Base-by-base conservation (phyloP, 2,329 filamentous ascomycete species). In the Rhytidhysteron rufulum region DNA sequence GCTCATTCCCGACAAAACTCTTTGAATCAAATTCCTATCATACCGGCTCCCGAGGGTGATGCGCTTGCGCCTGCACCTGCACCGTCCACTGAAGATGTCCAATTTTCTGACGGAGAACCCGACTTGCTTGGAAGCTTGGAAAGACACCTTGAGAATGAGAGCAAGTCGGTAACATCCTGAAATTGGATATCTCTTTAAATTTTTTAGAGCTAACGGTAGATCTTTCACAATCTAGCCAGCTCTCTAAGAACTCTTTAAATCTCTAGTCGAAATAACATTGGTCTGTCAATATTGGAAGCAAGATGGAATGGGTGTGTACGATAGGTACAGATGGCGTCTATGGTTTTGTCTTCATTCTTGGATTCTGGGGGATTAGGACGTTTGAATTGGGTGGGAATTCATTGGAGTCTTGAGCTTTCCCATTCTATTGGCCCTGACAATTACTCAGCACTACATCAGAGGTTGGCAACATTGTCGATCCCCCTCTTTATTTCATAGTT, bases 121-220 rank as follows among this genome's bases (percentile, higher is more conserved):
- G 71, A 75, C 55, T 50, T 75, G 22, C 53, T 75, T 20, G 71
- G 69, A 25, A 74, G 67, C 40, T 49, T 75, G 18, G 72, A 76
- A 47, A 65, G 63, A 18, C 71, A 71, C 40, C 47, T 72, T 33
- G 62, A 66, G 18, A 56, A 60, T 37, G 57, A 60, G 29, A 54
- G 51, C 37, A 45, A 55, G 22, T 35, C 39, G 39, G 37, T 43
- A 41, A 47, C 36, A 36, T 45, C 44, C 15, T 54, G 41, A 42
- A 32, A 18, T 22, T 27, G n/a, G n/a, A n/a, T n/a, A n/a, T n/a
- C n/a, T n/a, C n/a, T n/a, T n/a, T n/a, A n/a, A n/a, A n/a, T n/a
- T n/a, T n/a, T n/a, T n/a, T n/a, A n/a, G n/a, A n/a, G n/a, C n/a
- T n/a, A n/a, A n/a, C n/a, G n/a, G n/a, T n/a, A n/a, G n/a, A n/a